These are phyloP conservation scores for Sporothrix protearum DNA, from an alignment of 2,329 filamentous ascomycete species.

Conservation along the genomic window DNA sequence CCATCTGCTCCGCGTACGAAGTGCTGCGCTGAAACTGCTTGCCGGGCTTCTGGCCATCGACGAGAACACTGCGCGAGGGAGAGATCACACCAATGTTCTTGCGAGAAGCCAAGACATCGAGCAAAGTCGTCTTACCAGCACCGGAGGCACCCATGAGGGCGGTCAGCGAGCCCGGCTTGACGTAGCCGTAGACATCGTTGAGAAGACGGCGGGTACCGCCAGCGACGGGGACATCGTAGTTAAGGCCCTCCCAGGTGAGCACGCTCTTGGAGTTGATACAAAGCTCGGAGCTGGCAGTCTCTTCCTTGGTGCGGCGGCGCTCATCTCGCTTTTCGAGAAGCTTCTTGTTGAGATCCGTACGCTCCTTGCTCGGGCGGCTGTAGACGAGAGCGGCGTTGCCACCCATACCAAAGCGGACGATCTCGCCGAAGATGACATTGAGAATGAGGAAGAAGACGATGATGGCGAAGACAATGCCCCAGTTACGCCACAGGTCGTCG, in stretches of 20 bases:
- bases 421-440: constrained; percentile 75
- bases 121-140: constrained; percentile 81
- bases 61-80: constrained; percentile 49
- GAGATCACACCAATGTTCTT: constrained; percentile 60
- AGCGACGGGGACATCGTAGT: constrained; percentile 66
- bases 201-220: constrained; percentile 56
- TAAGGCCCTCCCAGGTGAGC: constrained; percentile 84
- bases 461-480: constrained; percentile 73
- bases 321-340: constrained; percentile 58
- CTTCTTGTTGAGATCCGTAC: constrained; percentile 61
- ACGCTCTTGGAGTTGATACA: constrained; percentile 60
- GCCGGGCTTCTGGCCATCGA: constrained; percentile 55
- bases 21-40: constrained; percentile 59
- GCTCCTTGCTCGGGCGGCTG: constrained; percentile 64
- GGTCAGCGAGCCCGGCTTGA: constrained; percentile 72
- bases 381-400: constrained; percentile 80
- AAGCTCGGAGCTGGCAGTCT: constrained; percentile 46
- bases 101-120: constrained; percentile 67
- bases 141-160: constrained; percentile 77
- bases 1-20: constrained; percentile 60
- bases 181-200: constrained; percentile 61
- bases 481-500: constrained; percentile 74
- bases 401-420: constrained; percentile 72
- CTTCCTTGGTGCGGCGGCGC: constrained; percentile 47
- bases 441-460: constrained; percentile 71